Percentiles rank a stretch among this genome's conserved stretches.
phyloP scores from a whole-genome alignment of 2,329 filamentous ascomycete genomes.

The Chaetomiaceae sp. region DNA sequence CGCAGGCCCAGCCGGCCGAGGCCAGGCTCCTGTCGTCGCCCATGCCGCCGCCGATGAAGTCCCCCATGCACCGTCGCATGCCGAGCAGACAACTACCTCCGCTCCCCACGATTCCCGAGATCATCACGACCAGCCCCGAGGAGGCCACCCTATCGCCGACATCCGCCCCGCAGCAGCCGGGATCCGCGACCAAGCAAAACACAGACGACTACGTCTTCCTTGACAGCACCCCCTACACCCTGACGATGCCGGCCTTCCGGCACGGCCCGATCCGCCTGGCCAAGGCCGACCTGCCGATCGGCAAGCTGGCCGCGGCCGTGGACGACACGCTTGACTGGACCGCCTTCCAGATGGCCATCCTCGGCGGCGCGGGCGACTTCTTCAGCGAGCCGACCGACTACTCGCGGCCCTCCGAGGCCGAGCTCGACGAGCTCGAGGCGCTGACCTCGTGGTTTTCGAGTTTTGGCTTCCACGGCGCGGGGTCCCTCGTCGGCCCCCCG shows the following conservation, averaged over 20 bases:
- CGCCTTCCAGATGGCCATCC: slow-evolving; percentile 61
- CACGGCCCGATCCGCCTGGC: slow-evolving; percentile 54
- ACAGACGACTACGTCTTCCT: slow-evolving; percentile 45
- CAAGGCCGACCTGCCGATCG: slow-evolving; percentile 38
- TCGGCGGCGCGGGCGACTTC: slow-evolving; percentile 52
- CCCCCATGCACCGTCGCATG: slow-evolving; percentile 20
- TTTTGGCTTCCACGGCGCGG: slow-evolving; percentile 44
- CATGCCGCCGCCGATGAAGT: slow-evolving; percentile 10
- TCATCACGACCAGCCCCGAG: slow-evolving; percentile 29
- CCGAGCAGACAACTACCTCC: slow-evolving; percentile 24
- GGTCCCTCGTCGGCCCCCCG: slow-evolving; percentile 32
- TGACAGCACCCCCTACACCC: slow-evolving; percentile 45
- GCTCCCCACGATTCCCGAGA: slow-evolving; percentile 42
- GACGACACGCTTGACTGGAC: slow-evolving; percentile 59
- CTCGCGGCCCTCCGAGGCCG: slow-evolving; percentile 31
- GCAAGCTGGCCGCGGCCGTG: slow-evolving; percentile 33
- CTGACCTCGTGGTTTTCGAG: slow-evolving; percentile 49
- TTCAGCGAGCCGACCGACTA: slow-evolving; percentile 42
- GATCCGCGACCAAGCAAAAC: slow-evolving; percentile 10
- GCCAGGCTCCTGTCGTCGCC: background rate
- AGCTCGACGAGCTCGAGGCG: slow-evolving; percentile 47
- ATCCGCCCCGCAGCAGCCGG: slow-evolving; percentile 7
- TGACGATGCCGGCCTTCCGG: slow-evolving; percentile 45
- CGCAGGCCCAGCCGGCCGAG: background rate
- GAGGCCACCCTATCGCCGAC: slow-evolving; percentile 18